phyloP scores from a whole-genome alignment of 768 basidiomycete species.

The Trametes cinnabarina region DNA sequence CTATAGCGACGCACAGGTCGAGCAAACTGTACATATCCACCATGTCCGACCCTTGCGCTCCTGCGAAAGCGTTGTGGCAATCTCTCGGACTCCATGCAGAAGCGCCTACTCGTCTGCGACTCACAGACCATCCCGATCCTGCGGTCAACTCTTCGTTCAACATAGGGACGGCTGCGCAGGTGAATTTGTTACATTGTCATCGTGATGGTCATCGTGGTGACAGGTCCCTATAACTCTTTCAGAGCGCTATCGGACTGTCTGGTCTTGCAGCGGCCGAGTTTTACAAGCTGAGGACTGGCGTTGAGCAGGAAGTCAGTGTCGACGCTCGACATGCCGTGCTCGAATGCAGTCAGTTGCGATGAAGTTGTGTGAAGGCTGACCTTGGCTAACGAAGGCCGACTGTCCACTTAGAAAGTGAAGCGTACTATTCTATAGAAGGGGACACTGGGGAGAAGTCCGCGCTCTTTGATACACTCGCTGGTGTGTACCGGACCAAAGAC shows the following conservation, averaged over 20 bases:
- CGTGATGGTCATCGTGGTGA: neutral
- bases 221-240: neutral
- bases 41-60: neutral
- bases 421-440: constrained; percentile 47
- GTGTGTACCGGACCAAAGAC: constrained; percentile 53
- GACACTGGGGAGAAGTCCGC: constrained; percentile 18
- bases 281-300: constrained; percentile 44
- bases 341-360: constrained; percentile 47
- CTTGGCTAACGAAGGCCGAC: neutral
- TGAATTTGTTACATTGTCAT: neutral
- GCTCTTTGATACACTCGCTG: constrained; percentile 51
- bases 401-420: constrained; percentile 44
- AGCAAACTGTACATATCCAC: neutral
- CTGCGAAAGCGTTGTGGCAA: constrained; percentile 38
- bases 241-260: constrained; percentile 48
- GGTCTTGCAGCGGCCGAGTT: constrained; percentile 54
- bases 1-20: too few relatives aligned
- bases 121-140: constrained; percentile 41
- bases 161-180: constrained; percentile 50
- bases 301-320: constrained; percentile 48
- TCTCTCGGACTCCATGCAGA: constrained; percentile 38
- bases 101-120: constrained; percentile 36
- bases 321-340: constrained; percentile 56
- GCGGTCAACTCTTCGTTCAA: constrained; percentile 54
- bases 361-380: neutral